phyloP scores from a whole-genome alignment of 1,284 basidiomycete species.

The Ganoderma sp. region DNA sequence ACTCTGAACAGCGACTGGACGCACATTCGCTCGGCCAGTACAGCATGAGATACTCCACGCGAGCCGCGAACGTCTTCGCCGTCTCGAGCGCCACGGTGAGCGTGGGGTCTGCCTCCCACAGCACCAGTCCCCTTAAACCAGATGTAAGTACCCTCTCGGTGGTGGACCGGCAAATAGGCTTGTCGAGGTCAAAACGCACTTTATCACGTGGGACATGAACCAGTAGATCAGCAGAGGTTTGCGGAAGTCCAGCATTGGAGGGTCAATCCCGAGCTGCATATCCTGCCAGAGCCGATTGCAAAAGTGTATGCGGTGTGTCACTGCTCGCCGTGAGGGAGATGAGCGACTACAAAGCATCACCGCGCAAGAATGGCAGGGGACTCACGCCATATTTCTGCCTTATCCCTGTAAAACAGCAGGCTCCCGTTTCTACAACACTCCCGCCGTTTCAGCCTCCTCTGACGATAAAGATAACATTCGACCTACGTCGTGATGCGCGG shows the following conservation, averaged over 20 bases:
- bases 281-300: slow-evolving; percentile 9
- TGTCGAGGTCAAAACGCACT: slow-evolving; percentile 45
- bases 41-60: slow-evolving; percentile 65
- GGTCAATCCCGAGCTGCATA: slow-evolving; percentile 42
- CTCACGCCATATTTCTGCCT: slow-evolving; percentile 77
- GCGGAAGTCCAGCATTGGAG: slow-evolving; percentile 56
- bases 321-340: background rate
- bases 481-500: slow-evolving; percentile 64
- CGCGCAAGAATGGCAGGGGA: background rate
- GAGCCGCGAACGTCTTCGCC: slow-evolving; percentile 61
- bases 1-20: slow-evolving; percentile 22
- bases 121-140: slow-evolving; percentile 54
- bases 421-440: background rate
- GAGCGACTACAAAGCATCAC: background rate
- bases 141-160: slow-evolving; percentile 7
- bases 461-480: background rate
- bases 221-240: slow-evolving; percentile 68
- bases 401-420: slow-evolving; percentile 59
- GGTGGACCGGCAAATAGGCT: background rate
- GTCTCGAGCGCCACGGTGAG: slow-evolving; percentile 68
- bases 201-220: slow-evolving; percentile 74
- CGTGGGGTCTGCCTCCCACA: slow-evolving; percentile 67
- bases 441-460: background rate
- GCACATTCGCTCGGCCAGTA: slow-evolving; percentile 71
- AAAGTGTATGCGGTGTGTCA: slow-evolving; percentile 14